Percentiles rank a stretch among this genome's conserved stretches.
These are phyloP conservation scores for Pleurotus tuoliensis DNA, from an alignment of 768 basidiomycete genomes.

Conservation along the genomic window DNA sequence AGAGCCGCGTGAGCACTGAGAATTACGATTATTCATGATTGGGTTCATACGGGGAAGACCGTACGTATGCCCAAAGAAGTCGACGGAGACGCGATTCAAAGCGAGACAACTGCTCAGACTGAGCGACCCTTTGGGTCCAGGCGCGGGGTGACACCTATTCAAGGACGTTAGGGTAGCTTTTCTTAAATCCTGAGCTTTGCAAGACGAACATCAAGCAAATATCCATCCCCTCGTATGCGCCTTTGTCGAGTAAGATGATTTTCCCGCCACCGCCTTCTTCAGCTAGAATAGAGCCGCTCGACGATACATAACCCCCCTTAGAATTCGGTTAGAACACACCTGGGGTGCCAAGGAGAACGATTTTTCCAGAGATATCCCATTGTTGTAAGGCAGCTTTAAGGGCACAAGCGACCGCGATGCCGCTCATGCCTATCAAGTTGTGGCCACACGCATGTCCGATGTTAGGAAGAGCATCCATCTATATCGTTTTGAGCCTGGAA, in stretches of 20 bases:
- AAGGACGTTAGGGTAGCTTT: neutral
- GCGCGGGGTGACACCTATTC: slow-evolving; percentile 75
- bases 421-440: slow-evolving; percentile 75
- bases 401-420: slow-evolving; percentile 68
- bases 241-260: slow-evolving; percentile 59
- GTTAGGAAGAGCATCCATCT: slow-evolving; percentile 63
- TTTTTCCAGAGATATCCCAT: slow-evolving; percentile 61
- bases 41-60: slow-evolving; percentile 8
- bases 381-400: slow-evolving; percentile 61
- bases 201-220: slow-evolving; percentile 65
- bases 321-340: slow-evolving; percentile 33
- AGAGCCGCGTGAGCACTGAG: slow-evolving; percentile 71
- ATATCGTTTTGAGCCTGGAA: neutral
- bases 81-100: slow-evolving; percentile 52
- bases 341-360: slow-evolving; percentile 75
- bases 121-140: slow-evolving; percentile 67
- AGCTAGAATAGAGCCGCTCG: slow-evolving; percentile 35
- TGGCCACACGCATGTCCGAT: slow-evolving; percentile 79
- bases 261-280: slow-evolving; percentile 82
- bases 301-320: neutral
- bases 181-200: neutral
- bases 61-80: slow-evolving; percentile 74
- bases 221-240: slow-evolving; percentile 74
- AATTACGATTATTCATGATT: too few species aligned
- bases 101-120: slow-evolving; percentile 66